Evolutionary conservation across 768 basidiomycete genomes (phyloP).

Genomic region (Russula abietina): DNA sequence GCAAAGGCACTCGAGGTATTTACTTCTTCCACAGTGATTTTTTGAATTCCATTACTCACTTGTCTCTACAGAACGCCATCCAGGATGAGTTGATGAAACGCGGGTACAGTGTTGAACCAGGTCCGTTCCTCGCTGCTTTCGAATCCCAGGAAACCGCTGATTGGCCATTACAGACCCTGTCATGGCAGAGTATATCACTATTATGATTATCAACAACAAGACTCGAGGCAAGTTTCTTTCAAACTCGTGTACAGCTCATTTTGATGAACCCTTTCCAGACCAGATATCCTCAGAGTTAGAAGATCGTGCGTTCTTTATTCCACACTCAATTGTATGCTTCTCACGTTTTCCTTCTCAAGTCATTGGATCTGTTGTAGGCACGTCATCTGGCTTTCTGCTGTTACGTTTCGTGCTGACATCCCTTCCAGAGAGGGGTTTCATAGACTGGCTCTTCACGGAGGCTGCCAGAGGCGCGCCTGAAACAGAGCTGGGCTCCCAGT

Average conservation of each 20-base stretch:
- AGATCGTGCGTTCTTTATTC: constrained; percentile 48
- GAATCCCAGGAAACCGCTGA: background rate
- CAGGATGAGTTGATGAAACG: constrained; percentile 74
- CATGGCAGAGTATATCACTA: constrained; percentile 93
- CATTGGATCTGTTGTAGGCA: constrained; percentile 82
- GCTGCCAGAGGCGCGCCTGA: constrained; percentile 65
- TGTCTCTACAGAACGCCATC: constrained; percentile 55
- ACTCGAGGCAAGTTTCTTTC: constrained; percentile 50
- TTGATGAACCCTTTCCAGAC: constrained; percentile 38
- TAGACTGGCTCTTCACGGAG: constrained; percentile 82
- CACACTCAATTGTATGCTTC: background rate
- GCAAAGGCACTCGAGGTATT: constrained; percentile 63
- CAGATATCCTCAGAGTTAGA: constrained; percentile 87
- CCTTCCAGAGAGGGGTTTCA: constrained; percentile 67
- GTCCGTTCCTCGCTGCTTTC: constrained; percentile 38
- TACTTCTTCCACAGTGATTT: background rate
- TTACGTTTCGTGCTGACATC: constrained; percentile 13
- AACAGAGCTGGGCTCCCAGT: constrained; percentile 26
- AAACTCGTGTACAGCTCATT: background rate
- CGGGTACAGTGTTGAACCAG: constrained; percentile 70
- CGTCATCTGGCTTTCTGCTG: constrained; percentile 25
- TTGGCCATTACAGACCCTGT: constrained; percentile 54
- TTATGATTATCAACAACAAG: constrained; percentile 94
- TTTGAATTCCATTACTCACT: constrained; percentile 13
- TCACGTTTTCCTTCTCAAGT: constrained; percentile 32